Conservation (phyloP, 2,329 filamentous ascomycete genomes). For the Claviceps sp. region DNA sequence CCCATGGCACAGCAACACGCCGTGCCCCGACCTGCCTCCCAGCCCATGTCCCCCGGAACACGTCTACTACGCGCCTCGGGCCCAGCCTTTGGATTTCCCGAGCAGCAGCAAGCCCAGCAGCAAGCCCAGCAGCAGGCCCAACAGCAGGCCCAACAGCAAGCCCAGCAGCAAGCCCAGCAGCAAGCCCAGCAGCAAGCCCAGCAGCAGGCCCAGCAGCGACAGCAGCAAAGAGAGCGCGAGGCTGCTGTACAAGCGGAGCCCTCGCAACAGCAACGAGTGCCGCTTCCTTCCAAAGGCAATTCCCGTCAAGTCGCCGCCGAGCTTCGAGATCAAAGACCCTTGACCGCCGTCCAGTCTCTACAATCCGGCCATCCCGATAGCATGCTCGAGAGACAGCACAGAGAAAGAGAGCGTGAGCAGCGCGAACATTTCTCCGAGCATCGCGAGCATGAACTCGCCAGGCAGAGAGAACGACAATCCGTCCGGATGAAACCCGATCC, state of each 20-base stretch:
- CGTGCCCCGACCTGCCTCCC: conserved; percentile 24
- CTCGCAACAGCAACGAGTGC: conserved; percentile 4
- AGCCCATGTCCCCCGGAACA: conserved; percentile 32
- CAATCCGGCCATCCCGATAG: conserved; percentile 2
- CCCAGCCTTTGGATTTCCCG: conserved; percentile 30
- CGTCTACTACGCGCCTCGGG: conserved; percentile 31
- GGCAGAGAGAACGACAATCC: conserved; percentile 16
- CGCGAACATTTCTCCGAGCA: conserved; percentile 1
- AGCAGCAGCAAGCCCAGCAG: conserved; percentile 13
- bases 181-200: conserved; percentile 9
- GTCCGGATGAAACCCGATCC: conserved; percentile 36
- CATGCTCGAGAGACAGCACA: conserved; percentile 9
- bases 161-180: conserved; percentile 6
- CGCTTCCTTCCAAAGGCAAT: conserved; percentile 1
- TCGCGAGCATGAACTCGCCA: conserved; percentile 6
- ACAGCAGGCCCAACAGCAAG: conserved; percentile 12
- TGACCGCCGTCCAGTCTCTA: conserved; percentile 5
- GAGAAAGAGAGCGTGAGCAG: conserved; percentile 11
- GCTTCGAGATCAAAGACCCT: conserved; percentile 6
- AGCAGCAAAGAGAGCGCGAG: conserved; percentile 9
- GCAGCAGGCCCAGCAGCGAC: conserved; percentile 11
- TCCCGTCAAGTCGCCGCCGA: conserved; percentile 5
- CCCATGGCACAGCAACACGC: conserved; percentile 22
- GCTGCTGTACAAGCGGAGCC: conserved; percentile 2
- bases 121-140: too few relatives aligned